These are phyloP conservation scores for Lasiosphaeria miniovina DNA, from an alignment of 495 filamentous ascomycete species.

Conservation along the genomic window DNA sequence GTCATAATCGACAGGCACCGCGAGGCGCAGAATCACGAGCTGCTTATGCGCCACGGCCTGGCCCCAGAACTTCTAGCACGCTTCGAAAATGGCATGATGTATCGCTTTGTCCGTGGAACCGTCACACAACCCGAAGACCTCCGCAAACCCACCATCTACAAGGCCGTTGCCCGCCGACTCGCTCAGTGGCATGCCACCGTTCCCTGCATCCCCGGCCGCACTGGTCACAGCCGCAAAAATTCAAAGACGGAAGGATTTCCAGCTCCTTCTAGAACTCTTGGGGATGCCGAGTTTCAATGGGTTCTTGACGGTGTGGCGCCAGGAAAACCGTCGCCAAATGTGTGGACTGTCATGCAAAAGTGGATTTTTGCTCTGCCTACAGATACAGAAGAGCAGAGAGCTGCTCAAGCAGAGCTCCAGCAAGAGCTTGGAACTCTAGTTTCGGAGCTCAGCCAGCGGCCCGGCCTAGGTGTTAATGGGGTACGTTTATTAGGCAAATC, in stretches of 20 bases:
- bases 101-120: slow-evolving; percentile 79
- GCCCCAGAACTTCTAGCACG: slow-evolving; percentile 86
- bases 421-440: slow-evolving; percentile 69
- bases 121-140: slow-evolving; percentile 79
- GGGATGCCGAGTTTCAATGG: slow-evolving; percentile 37
- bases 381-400: slow-evolving; percentile 60
- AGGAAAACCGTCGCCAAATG: slow-evolving; percentile 65
- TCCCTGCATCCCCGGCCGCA: slow-evolving; percentile 49
- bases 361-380: slow-evolving; percentile 87
- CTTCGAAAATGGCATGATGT: slow-evolving; percentile 95
- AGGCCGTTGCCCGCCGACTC: slow-evolving; percentile 74
- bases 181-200: slow-evolving; percentile 92
- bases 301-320: slow-evolving; percentile 56
- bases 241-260: slow-evolving; percentile 23
- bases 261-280: slow-evolving; percentile 21
- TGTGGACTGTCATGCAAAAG: slow-evolving; percentile 93
- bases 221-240: slow-evolving; percentile 35
- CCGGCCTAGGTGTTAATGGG: slow-evolving; percentile 67
- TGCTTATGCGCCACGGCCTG: slow-evolving; percentile 74
- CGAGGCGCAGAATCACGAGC: slow-evolving; percentile 61
- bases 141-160: slow-evolving; percentile 66
- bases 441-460: slow-evolving; percentile 65
- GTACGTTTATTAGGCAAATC: slow-evolving; percentile 50
- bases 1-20: slow-evolving; percentile 95
- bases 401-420: slow-evolving; percentile 65